Base-by-base conservation (phyloP, 2,329 filamentous ascomycete genomes). In the Meredithiella fracta region DNA sequence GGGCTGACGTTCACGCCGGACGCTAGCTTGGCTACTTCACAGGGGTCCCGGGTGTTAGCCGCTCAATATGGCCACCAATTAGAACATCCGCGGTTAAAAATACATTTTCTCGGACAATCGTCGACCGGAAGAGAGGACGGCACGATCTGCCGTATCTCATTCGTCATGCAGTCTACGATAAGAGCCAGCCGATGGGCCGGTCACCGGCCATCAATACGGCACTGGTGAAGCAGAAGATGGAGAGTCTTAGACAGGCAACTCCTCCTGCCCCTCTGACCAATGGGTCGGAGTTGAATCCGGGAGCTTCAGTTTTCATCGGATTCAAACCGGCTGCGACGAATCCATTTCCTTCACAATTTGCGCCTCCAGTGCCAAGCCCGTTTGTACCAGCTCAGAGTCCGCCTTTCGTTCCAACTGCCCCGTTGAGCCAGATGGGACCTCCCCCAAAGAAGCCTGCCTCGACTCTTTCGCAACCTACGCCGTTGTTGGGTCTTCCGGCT, bases 111-210 rank as follows among this genome's bases (percentile, higher is more conserved):
- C 67, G 70, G 9, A 64, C 61, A 4, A 64, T 83, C 15, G 80
- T 84, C 6, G 80, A 83, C 65, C 69, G 68, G 51, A 84, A 84
- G 64, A 76, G 80, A 25, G 72, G 72, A 4, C 65, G 66, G 9
- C 70, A 69, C 50, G 66, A 75, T 9, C 67, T 83, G 1, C 72
- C 77, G 2, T 68, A 76, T 25, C 67, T 80, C 22, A 78, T 83
- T 29, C 76, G 78, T 61, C 66, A 68, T 34, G 81, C 77, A 1
- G 67, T 80, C 9, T 77, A 68, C 52, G 73, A 74, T 60, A 67
- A 71, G 31, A 47, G 61, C 11, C 34, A 56, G 14, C 49, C 59
- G 4, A 54, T 55, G 34, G n/a, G 11, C 29, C 17, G 11, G 31
- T 22, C 34, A 15, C 17, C 17, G 5, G 29, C 11, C 25, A 5